Base-by-base conservation (phyloP, 164 flowering plant genomes). In the Malania oleifera region DNA sequence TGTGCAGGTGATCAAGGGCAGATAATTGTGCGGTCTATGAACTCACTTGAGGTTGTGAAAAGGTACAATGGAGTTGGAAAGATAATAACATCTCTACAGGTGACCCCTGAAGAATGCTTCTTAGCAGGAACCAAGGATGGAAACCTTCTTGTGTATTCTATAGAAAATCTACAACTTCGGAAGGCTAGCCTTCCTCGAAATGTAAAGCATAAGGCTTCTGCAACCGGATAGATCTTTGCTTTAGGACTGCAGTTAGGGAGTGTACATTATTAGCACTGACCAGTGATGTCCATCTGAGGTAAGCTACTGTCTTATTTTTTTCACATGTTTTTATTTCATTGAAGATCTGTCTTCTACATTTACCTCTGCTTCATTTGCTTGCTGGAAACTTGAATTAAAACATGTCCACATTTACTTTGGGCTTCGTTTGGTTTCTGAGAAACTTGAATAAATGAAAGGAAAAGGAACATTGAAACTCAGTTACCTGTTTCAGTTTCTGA, bases 1-100 rank as follows among this genome's bases (percentile, higher is more conserved):
- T 88, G 93, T 73, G 93, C 95, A 1, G 97, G 99, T 50, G 99
- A 93, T 71, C 97, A 90, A 63, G 99, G 99, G 49, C 97, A 93
- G 61, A 76, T 93, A 57, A 73, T 80, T 62, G 86, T 93, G 11
- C 82, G 99, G 43, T 85, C 96, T 37, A 90, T 93, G 97, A 78
- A 79, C 70, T 80, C 95, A 24, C 89, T 93, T 35, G 93, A 90
- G 65, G 73, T 85, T 51, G 78, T 93, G 31, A 72, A 66, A 47
- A 85, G 72, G 65, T 93, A 86, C 67, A 73, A 73, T 67, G 97
- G 97, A 64, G 52, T 81, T 60, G 99, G 97, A 34, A 93, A 85
- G 68, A 57, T 80, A 40, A 86, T 93, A 58, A 90, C 91, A 28
- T 80, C 96, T 57, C 75, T 93, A n/a, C 70, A 81, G 24, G 99